Conservation (phyloP, 1,284 basidiomycete species). For the Tilletia walkeri region DNA sequence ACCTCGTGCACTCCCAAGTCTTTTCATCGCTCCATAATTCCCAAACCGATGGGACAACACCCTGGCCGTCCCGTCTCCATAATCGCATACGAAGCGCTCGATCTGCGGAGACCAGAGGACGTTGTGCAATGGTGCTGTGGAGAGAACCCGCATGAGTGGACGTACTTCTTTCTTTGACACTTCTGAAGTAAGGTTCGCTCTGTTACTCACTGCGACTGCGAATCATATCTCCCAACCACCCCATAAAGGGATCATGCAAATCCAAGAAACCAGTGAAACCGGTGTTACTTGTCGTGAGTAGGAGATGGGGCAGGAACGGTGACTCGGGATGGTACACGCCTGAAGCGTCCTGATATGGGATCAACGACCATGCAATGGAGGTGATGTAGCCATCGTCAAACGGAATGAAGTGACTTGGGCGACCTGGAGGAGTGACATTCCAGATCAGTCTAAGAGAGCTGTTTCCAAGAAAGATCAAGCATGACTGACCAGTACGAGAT, state of each 20-base stretch:
- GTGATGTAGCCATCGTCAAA: conserved; percentile 9
- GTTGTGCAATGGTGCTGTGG: neutral
- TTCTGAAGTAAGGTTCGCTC: no score
- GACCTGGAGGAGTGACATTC: neutral
- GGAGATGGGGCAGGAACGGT: neutral
- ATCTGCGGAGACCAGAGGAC: conserved; percentile 2
- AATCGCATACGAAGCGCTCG: neutral
- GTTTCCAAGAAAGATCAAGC: neutral
- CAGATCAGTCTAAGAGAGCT: no score
- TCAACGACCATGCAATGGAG: neutral
- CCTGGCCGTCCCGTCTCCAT: neutral
- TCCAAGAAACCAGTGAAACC: neutral
- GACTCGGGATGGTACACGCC: neutral
- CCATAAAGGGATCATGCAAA: conserved; percentile 8
- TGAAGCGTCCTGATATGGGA: neutral
- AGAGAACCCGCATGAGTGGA: neutral
- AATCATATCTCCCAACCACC: neutral
- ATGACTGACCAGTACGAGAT: neutral
- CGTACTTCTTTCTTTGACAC: no score
- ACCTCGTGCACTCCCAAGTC: neutral
- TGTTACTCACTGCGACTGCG: neutral
- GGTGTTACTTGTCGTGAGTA: neutral
- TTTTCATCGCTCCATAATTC: neutral
- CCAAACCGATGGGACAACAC: neutral
- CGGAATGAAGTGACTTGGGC: neutral